phyloP scores from a whole-genome alignment of 2,329 filamentous ascomycete species.

The Epichloe festucae region DNA sequence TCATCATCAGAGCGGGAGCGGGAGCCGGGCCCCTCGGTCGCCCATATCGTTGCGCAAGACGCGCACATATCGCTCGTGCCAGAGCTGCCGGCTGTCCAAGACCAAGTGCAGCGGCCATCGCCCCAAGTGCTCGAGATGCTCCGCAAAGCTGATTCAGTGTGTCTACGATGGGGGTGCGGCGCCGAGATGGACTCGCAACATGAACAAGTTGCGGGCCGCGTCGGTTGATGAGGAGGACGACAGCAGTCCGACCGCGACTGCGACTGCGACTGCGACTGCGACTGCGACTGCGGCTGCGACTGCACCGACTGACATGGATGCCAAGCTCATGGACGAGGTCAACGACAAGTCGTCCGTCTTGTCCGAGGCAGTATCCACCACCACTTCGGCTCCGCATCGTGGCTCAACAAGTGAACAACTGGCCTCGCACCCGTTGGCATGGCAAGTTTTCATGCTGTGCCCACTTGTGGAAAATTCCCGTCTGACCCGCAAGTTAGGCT shows the following conservation, averaged over 20 bases:
- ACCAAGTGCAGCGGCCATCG: conserved; percentile 29
- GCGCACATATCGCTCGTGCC: conserved; percentile 27
- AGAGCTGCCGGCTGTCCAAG: conserved; percentile 26
- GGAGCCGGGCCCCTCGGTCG: conserved; percentile 14
- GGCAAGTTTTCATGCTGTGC: not conserved
- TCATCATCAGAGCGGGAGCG: conserved; percentile 7
- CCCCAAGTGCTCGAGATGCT: conserved; percentile 24
- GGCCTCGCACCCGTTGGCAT: conserved; percentile 3
- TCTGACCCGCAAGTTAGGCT: conserved; percentile 14
- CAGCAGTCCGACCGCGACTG: not conserved
- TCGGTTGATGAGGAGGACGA: not conserved
- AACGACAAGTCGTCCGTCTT: conserved; percentile 1
- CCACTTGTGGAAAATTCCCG: too few species aligned
- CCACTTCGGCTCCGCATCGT: not conserved
- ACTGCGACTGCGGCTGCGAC: not conserved
- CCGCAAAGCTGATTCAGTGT: conserved; percentile 21
- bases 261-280: not conserved
- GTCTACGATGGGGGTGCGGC: conserved; percentile 26
- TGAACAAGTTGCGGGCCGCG: conserved; percentile 11
- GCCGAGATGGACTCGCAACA: conserved; percentile 23
- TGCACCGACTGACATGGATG: not conserved
- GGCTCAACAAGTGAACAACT: not conserved
- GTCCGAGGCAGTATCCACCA: not conserved
- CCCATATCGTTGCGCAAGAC: conserved; percentile 24
- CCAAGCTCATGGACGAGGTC: not conserved